Evolutionary conservation across 768 basidiomycete species (phyloP), one percentile per base, ranked within the genome.

Genomic region (Auriculariales sp.): DNA sequence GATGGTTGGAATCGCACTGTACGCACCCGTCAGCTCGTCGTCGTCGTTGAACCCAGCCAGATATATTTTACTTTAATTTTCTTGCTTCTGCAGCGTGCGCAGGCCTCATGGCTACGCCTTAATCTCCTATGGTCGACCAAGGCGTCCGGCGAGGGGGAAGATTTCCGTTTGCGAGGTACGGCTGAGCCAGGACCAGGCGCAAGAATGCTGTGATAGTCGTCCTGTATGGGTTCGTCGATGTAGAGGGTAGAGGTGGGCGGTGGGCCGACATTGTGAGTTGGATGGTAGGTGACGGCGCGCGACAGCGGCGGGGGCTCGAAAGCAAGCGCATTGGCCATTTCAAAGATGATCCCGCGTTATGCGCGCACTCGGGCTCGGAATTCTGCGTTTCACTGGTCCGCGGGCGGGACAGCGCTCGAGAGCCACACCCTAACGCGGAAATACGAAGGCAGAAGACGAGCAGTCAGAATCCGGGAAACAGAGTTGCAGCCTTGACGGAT

Each of bases 41-140:
- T 24, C 45, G 46, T 17, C 25, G 19, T 15, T 36, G 28, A 25
- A 45, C 22, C 29, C 42, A 28, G 30, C 25, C 24, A 28, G 45
- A 36, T 52, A 47, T 19, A n/a, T 7, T n/a, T 22, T 17, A 11
- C 36, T 11, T 91, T 91, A 69, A 91, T 91, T 83, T 91, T 91
- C 79, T 91, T 90, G 71, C 81, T 83, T 76, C 88, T 84, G 74
- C 88, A 91, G 64, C 88, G 77, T 55, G 88, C 82, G 71, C 88
- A 91, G 54, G 88, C 87, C 68, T 91, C 88, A 68, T 91, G 88
- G 59, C 87, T 88, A 61, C 88, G 79, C 58, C 88, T 73, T 59
- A 91, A 74, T 49, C 87, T 77, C 59, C 88, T 75, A 36, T 85
- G 82, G 64, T 88, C 86, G n/a, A 28, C 17, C 28, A 47, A 29